Evolutionary conservation across 164 flowering plant genomes (phyloP), one percentile per base, ranked within the genome.

Genomic region (Dillenia suffruticosa): DNA sequence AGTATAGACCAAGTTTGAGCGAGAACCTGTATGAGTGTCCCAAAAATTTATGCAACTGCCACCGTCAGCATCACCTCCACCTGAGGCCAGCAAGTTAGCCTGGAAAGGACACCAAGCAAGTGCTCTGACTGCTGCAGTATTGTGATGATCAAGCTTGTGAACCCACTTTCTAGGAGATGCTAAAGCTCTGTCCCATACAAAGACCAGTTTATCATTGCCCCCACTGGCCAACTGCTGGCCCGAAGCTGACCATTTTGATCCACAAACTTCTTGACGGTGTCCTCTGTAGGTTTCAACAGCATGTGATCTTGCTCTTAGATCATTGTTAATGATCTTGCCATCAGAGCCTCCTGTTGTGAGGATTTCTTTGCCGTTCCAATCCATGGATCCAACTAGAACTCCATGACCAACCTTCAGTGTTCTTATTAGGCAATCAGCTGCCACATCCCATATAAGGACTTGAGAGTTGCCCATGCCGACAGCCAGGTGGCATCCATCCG

Each of bases 91-190:
- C 16, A 32, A 32, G 40, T 32, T 32, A 32, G 40, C 40, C 40
- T 32, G 6, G 40, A 32, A 32, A 32, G 40, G 57, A 17, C 65
- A 62, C 65, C 65, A 62, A 57, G 57, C 26, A n/a, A 62, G 65
- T 51, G 65, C 65, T 51, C 45, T 62, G 32, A 62, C 65, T 32
- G 65, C 57, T 45, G 58, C 26, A n/a, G 26, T 32, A 32, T 32
- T 62, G 58, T 53, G 65, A 16, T 53, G 50, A 11, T 9, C 13
- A 0, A 62, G 49, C 32, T 49, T 54, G 17, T 51, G 49, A 10
- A 62, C 11, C 47, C 62, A 58, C 48, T 58, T 44, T 14, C 15
- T 44, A 2, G 65, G 17, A 51, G 49, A 51, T 7, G 49, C 22
- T 44, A 1, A 0, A n/a, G 50, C 40, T 4, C 32, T 43, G 58